Conservation (phyloP, 805 yeast genomes). For the Candida michaelii region DNA sequence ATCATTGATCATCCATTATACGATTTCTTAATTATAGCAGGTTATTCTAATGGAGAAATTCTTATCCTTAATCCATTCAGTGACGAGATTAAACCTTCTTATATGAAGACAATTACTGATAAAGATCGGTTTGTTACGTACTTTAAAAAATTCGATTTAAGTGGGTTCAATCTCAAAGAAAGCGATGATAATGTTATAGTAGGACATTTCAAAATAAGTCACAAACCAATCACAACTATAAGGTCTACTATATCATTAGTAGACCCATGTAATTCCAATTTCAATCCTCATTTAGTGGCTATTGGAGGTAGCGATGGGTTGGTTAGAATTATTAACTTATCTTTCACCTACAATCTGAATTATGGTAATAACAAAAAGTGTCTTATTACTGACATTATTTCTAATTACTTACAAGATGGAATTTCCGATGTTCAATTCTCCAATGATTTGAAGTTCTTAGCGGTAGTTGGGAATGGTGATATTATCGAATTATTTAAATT, state of each 20-base stretch:
- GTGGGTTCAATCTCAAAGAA: constrained; percentile 22
- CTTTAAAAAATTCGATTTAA: constrained; percentile 35
- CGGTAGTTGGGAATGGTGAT: constrained; percentile 57
- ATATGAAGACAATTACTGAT: constrained; percentile 20
- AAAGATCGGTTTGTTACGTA: constrained; percentile 35
- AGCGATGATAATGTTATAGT: constrained; percentile 23
- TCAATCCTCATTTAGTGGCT: constrained; percentile 47
- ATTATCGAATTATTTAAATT: constrained; percentile 40
- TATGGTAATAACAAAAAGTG: constrained; percentile 27
- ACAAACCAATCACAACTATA: constrained; percentile 54
- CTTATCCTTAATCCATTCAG: constrained; percentile 43
- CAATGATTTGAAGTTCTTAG: constrained; percentile 47
- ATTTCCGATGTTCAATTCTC: constrained; percentile 50
- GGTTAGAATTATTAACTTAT: constrained; percentile 54
- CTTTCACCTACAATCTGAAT: constrained; percentile 26
- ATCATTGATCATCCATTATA: constrained; percentile 29
- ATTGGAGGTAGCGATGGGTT: constrained; percentile 68
- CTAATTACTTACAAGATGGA: constrained; percentile 67
- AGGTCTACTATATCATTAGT: constrained; percentile 28
- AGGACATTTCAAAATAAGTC: constrained; percentile 64
- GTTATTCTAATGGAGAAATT: constrained; percentile 64
- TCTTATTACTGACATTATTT: constrained; percentile 50
- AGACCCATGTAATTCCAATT: constrained; percentile 7
- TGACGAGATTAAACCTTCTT: constrained; percentile 9
- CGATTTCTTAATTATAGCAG: constrained; percentile 53